A percentile compares a stretch with the other conserved stretches of the same genome.
Conservation (phyloP, 179 eudicot genomes). For the Spinacia oleracea region DNA sequence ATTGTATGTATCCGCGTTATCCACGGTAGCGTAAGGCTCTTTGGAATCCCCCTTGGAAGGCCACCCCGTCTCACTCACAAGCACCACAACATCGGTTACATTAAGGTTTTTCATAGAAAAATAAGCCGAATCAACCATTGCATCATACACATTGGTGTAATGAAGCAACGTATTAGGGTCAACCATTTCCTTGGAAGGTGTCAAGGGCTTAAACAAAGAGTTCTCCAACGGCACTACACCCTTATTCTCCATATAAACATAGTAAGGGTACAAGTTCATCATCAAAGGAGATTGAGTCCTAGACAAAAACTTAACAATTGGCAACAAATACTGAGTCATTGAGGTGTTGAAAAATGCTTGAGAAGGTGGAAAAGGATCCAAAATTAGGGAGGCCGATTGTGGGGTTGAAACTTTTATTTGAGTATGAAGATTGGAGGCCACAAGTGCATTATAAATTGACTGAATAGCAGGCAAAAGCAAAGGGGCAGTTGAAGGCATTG, state of each 20-base stretch:
- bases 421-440: conserved; percentile 66
- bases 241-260: conserved; percentile 85
- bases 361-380: conserved; percentile 92
- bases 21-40: conserved; percentile 78
- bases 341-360: conserved; percentile 87
- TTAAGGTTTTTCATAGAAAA: conserved; percentile 83
- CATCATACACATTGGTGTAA: conserved; percentile 81
- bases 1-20: conserved; percentile 80
- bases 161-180: conserved; percentile 89
- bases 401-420: conserved; percentile 77
- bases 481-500: conserved; percentile 66
- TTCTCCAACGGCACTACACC: conserved; percentile 90
- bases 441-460: conserved; percentile 65
- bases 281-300: conserved; percentile 69
- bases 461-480: conserved; percentile 79
- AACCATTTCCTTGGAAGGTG: conserved; percentile 93
- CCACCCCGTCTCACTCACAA: conserved; percentile 92
- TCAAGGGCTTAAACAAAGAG: conserved; percentile 75
- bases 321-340: conserved; percentile 46
- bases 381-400: conserved; percentile 64
- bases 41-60: conserved; percentile 87
- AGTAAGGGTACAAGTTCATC: conserved; percentile 93
- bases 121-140: conserved; percentile 87
- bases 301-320: conserved; percentile 65
- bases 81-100: conserved; percentile 63